Evolutionary conservation across 306 rosid species (phyloP).

Genomic region (Betula pendula): DNA sequence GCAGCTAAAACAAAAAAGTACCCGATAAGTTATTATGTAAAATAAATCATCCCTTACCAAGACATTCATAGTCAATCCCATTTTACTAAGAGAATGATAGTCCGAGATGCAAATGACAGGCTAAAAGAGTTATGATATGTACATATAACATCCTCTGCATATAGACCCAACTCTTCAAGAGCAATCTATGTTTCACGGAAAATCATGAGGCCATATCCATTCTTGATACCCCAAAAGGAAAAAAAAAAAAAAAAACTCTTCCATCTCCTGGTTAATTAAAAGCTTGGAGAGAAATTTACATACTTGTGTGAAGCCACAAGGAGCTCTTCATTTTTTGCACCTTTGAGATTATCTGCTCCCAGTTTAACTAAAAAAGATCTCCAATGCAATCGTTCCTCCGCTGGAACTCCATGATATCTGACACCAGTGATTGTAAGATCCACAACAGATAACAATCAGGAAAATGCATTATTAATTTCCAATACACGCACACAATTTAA

Average conservation of each 20-base stretch:
- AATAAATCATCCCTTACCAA: not conserved
- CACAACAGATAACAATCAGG: not conserved
- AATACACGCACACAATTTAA: too few species aligned
- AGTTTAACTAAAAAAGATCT: constrained; percentile 90
- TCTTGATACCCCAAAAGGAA: not conserved
- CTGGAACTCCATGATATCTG: constrained; percentile 96
- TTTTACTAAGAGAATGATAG: not conserved
- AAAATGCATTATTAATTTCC: not conserved
- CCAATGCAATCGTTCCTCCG: constrained; percentile 94
- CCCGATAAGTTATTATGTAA: not conserved
- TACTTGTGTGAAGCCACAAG: constrained; percentile 95
- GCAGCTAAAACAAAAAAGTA: not conserved
- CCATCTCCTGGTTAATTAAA: not conserved
- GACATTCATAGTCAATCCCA: not conserved
- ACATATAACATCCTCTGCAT: not conserved
- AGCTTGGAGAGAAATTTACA: constrained; percentile 18
- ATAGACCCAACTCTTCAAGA: not conserved
- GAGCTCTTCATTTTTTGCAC: constrained; percentile 91
- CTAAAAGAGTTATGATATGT: not conserved
- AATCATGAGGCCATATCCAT: not conserved
- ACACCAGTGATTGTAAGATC: not conserved
- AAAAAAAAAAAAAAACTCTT: not conserved
- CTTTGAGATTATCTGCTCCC: constrained; percentile 93
- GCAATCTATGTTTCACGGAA: not conserved
- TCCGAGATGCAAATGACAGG: not conserved